Percentiles rank a stretch among this genome's conserved stretches.
Evolutionary conservation across 352 stramenopile genomes (phyloP).

Genomic region (Pythium insidiosum): DNA sequence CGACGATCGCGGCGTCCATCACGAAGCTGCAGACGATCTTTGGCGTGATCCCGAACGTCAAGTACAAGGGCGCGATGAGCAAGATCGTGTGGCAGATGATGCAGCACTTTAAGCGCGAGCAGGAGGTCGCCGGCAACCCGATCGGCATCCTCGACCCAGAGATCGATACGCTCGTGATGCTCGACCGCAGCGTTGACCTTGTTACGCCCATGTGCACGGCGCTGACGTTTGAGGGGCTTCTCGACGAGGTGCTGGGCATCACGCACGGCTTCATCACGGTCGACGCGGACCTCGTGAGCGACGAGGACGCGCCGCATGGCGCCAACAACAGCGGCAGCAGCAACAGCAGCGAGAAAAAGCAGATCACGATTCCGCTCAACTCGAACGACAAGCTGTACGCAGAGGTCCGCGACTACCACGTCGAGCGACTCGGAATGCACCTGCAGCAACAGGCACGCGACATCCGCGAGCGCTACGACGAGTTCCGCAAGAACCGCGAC

Average conservation of each 20-base stretch:
- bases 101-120: constrained; percentile 88
- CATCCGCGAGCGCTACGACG: constrained; percentile 90
- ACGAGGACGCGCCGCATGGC: constrained; percentile 64
- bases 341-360: constrained; percentile 36
- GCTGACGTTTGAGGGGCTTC: constrained; percentile 95
- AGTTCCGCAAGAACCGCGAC: constrained; percentile 94
- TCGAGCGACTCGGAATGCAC: constrained; percentile 94
- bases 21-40: constrained; percentile 92
- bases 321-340: constrained; percentile 1
- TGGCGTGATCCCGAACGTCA: constrained; percentile 90
- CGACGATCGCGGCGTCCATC: constrained; percentile 84
- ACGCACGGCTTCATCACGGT: constrained; percentile 85
- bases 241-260: constrained; percentile 96
- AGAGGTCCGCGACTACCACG: constrained; percentile 94
- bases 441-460: constrained; percentile 94
- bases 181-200: constrained; percentile 94
- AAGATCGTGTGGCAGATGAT: constrained; percentile 91
- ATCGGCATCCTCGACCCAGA: constrained; percentile 75
- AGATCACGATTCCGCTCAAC: constrained; percentile 92
- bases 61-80: constrained; percentile 89
- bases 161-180: constrained; percentile 92
- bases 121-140: constrained; percentile 71
- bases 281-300: constrained; percentile 65
- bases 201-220: constrained; percentile 94
- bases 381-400: constrained; percentile 94